Percentiles rank a stretch among this genome's conserved stretches.
phyloP scores from a whole-genome alignment of 306 rosid species.

The Cyclanthera cordifolia region DNA sequence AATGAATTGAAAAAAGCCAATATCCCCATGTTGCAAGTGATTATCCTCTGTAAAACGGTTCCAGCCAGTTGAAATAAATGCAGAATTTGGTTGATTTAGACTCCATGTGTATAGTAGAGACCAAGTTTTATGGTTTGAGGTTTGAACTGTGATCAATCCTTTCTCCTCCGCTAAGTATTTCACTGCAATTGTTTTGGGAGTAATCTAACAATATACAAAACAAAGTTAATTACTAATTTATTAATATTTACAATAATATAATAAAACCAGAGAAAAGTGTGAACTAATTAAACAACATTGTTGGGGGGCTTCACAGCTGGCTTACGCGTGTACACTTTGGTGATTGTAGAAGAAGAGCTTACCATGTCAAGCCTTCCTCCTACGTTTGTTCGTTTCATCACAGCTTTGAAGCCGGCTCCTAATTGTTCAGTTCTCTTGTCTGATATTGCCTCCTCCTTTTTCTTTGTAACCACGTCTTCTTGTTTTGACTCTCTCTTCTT shows the following conservation, averaged over 20 bases:
- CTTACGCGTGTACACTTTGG: no score
- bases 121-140: slow-evolving; percentile 14
- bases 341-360: slow-evolving; percentile 1
- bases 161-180: background rate
- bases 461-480: background rate
- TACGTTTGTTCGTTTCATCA: background rate
- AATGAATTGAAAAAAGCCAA: slow-evolving; percentile 17
- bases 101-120: background rate
- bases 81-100: background rate
- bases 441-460: background rate
- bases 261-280: no score
- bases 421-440: no score
- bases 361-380: background rate
- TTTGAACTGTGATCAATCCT: background rate
- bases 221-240: no score
- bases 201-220: no score
- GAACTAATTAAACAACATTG: no score
- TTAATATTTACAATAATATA: no score
- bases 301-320: no score
- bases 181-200: background rate
- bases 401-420: background rate
- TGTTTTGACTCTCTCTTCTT: background rate
- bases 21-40: slow-evolving; percentile 17
- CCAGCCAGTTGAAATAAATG: slow-evolving; percentile 25
- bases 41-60: slow-evolving; percentile 17